Conservation (phyloP, 1,139 yeast genomes). For the Suhomyces bokatorum region DNA sequence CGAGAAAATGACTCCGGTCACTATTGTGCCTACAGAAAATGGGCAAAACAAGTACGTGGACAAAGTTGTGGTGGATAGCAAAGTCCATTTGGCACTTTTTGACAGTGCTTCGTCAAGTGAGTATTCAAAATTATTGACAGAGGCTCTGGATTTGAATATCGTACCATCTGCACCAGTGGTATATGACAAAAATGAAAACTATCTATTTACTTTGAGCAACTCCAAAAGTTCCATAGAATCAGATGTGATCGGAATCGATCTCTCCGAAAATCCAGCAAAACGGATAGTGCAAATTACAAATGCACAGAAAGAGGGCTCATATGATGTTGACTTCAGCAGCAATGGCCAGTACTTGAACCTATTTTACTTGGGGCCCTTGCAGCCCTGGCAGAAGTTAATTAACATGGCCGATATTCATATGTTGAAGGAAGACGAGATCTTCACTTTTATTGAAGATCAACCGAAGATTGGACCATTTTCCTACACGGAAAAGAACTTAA, state of each 20-base stretch:
- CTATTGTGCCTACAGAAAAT: constrained; percentile 27
- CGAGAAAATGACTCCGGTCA: constrained; percentile 42
- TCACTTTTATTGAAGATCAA: constrained; percentile 26
- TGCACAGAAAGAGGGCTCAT: constrained; percentile 30
- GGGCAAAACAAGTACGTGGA: constrained; percentile 67
- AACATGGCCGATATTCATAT: constrained; percentile 36
- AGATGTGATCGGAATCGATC: constrained; percentile 40
- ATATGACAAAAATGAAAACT: constrained; percentile 51
- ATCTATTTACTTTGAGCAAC: constrained; percentile 66
- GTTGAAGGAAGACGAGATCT: constrained; percentile 3
- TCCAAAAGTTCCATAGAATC: constrained; percentile 55
- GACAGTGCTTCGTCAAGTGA: constrained; percentile 43
- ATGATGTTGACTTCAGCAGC: constrained; percentile 46
- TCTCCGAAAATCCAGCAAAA: constrained; percentile 15
- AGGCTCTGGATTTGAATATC: constrained; percentile 67
- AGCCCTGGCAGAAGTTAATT: constrained; percentile 66
- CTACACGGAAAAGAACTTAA: constrained; percentile 22
- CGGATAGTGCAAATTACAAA: constrained; percentile 24
- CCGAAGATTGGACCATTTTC: constrained; percentile 34
- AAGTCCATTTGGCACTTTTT: constrained; percentile 70
- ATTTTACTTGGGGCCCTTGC: constrained; percentile 60
- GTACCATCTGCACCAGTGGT: constrained; percentile 54
- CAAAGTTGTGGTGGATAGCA: constrained; percentile 62
- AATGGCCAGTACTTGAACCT: constrained; percentile 57
- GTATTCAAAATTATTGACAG: constrained; percentile 54